Evolutionary conservation across 1,139 yeast species (phyloP).

Genomic region (Saccharomyces hybrid): DNA sequence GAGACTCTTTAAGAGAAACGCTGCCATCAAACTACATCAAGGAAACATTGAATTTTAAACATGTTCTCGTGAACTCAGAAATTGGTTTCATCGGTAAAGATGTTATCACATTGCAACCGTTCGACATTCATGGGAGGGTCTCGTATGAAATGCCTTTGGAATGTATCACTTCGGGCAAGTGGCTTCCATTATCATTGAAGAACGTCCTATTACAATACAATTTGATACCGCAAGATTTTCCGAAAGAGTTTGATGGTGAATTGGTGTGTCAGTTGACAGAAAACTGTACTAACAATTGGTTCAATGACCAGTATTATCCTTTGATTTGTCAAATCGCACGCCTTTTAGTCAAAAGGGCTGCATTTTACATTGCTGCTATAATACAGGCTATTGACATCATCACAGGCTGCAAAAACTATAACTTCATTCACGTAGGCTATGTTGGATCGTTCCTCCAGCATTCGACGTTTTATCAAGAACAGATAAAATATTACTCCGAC

Average conservation of each 20-base stretch:
- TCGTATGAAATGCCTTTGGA: conserved; percentile 23
- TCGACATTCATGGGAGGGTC: conserved; percentile 15
- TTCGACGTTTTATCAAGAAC: conserved; percentile 21
- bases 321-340: conserved; percentile 9
- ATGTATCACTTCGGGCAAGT: conserved; percentile 24
- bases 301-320: background rate
- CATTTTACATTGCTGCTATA: conserved; percentile 22
- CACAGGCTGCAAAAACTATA: background rate
- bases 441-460: conserved; percentile 32
- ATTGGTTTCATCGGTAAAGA: conserved; percentile 32
- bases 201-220: conserved; percentile 14
- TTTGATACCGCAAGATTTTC: conserved; percentile 6
- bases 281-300: background rate
- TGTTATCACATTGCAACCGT: conserved; percentile 12
- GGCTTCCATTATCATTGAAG: conserved; percentile 19
- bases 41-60: background rate
- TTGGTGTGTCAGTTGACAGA: conserved; percentile 18
- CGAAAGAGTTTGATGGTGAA: conserved; percentile 22
- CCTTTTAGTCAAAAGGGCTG: conserved; percentile 23
- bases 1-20: background rate
- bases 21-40: background rate
- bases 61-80: conserved; percentile 28
- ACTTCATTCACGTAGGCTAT: conserved; percentile 21
- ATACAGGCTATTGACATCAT: conserved; percentile 19
- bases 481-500: conserved; percentile 16